Base-by-base conservation (phyloP, 805 yeast species). In the Kluyveromyces wickerhamii region DNA sequence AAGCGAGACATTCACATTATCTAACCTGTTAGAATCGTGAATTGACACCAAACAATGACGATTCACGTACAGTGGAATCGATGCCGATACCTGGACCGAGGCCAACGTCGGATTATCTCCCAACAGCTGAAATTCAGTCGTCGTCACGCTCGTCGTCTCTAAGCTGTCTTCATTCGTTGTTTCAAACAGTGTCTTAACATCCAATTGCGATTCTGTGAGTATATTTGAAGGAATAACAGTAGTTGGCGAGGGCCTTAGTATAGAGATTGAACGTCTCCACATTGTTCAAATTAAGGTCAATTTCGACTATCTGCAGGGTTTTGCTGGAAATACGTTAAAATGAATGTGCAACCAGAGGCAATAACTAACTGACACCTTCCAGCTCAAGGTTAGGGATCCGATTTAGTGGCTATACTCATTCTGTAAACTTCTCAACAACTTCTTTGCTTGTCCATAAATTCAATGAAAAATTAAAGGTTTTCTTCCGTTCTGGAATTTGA, bases 31-130 rank as follows among this genome's bases (percentile, higher is more conserved):
- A 17, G 35, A 37, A 21, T 46, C 45, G 29, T 45, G 47, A 4
- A 55, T 29, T 4, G 59, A 50, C 2, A 54, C 44, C 11, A 56
- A 19, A 35, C 55, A 54, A 13, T 52, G 52, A 28, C 49, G 47
- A 12, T 52, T 39, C 10, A 56, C 47, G 21, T 43, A 51, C 10
- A 56, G 34, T 7, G 52, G 43, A 9, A 43, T 34, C 14, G 44
- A 36, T 3, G 49, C 38, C 8, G 52, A 49, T 5, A 50, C 31
- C 13, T 41, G 33, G 7, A 48, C 21, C 2, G 54, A 45, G 4
- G 54, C 53, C 34, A 52, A 30, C n/a, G 50, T 48, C 7, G 53
- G 39, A 3, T 52, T 52, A 21, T 44, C 43, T 7, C 53, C 55
- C 25, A 51, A 33, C 2, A 49, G 34, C 25, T 42, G 43, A 30